These are phyloP conservation scores for Lophiostoma macrostomum DNA, from an alignment of 495 filamentous ascomycete species.

Conservation along the genomic window DNA sequence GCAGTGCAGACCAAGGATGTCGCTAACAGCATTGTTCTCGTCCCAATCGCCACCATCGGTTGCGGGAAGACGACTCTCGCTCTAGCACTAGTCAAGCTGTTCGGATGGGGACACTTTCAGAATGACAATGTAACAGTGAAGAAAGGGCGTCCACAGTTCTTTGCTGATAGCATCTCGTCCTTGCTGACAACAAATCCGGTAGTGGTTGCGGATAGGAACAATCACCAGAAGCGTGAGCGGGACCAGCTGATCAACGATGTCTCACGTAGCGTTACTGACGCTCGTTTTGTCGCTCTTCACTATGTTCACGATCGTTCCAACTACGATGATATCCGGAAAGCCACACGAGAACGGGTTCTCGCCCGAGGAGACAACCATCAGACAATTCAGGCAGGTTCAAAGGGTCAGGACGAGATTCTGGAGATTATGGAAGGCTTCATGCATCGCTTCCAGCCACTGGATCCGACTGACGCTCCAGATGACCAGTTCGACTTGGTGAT, in stretches of 20 bases:
- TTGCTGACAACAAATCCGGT: constrained; percentile 59
- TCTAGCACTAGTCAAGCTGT: constrained; percentile 75
- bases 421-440: constrained; percentile 97
- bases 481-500: constrained; percentile 76
- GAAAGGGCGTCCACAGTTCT: constrained; percentile 64
- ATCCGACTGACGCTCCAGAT: constrained; percentile 64
- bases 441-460: constrained; percentile 72
- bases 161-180: constrained; percentile 63
- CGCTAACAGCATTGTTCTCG: constrained; percentile 66
- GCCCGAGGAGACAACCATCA: constrained; percentile 94
- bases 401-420: constrained; percentile 63
- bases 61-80: constrained; percentile 96
- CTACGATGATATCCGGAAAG: constrained; percentile 62
- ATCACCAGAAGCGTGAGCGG: constrained; percentile 82
- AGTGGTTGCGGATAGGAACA: constrained; percentile 91
- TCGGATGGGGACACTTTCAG: constrained; percentile 90
- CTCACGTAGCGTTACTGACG: constrained; percentile 53
- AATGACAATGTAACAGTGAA: constrained; percentile 92
- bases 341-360: constrained; percentile 78
- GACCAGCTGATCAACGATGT: constrained; percentile 83
- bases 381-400: constrained; percentile 82
- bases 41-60: constrained; percentile 86
- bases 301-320: constrained; percentile 72
- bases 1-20: constrained; percentile 48
- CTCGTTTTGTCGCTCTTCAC: constrained; percentile 83